Evolutionary conservation across 2,329 filamentous ascomycete species (phyloP).

Genomic region (Exophiala calicioides): DNA sequence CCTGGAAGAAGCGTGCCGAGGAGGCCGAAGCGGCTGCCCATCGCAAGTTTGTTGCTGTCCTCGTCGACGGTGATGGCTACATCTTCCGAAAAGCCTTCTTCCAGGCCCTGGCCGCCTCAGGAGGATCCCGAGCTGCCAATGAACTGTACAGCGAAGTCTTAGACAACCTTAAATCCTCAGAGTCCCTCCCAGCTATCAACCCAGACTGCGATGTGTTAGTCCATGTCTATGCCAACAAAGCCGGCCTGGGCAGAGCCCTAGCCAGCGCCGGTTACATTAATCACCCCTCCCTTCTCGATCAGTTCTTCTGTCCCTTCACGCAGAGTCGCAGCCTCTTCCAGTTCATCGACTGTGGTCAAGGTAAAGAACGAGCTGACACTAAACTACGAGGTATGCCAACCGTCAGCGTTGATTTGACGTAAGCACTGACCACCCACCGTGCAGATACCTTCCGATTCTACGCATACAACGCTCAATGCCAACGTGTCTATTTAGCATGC

Average conservation of each 20-base stretch:
- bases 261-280: slow-evolving; percentile 48
- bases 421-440: slow-evolving; percentile 6
- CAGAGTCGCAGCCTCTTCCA: slow-evolving; percentile 57
- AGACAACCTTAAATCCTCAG: slow-evolving; percentile 14
- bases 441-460: slow-evolving; percentile 50
- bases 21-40: slow-evolving; percentile 16
- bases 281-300: slow-evolving; percentile 17
- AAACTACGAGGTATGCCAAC: slow-evolving; percentile 57
- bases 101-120: slow-evolving; percentile 46
- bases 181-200: slow-evolving; percentile 2
- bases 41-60: slow-evolving; percentile 61
- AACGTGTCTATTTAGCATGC: slow-evolving; percentile 64
- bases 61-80: slow-evolving; percentile 65
- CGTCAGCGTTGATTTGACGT: background rate
- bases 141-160: slow-evolving; percentile 24
- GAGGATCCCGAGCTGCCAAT: slow-evolving; percentile 51
- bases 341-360: slow-evolving; percentile 62
- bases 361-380: slow-evolving; percentile 61
- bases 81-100: slow-evolving; percentile 55
- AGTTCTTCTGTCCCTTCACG: slow-evolving; percentile 28
- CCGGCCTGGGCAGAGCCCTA: slow-evolving; percentile 54
- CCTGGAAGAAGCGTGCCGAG: slow-evolving; percentile 24
- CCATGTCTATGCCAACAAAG: slow-evolving; percentile 59
- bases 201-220: slow-evolving; percentile 54
- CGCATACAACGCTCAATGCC: slow-evolving; percentile 61